Conservation (phyloP, 345 rosid species). For the Jatropha curcas region DNA sequence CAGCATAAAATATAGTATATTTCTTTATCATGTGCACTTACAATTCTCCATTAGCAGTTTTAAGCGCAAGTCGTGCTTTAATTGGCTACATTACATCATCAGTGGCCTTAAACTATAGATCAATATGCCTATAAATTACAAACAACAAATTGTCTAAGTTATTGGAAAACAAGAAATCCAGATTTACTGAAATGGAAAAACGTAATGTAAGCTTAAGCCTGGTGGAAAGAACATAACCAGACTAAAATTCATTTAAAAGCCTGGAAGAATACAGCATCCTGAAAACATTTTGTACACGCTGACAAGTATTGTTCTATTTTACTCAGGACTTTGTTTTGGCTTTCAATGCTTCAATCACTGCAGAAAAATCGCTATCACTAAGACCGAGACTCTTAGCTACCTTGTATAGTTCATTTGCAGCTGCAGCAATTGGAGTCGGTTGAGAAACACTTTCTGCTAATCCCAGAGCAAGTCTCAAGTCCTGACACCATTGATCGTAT, state of each 20-base stretch:
- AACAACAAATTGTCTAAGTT: background rate
- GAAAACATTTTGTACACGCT: too few species aligned
- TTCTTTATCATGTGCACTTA: too few species aligned
- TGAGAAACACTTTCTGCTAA: conserved; percentile 92
- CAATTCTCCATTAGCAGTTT: too few species aligned
- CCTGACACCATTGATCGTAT: conserved; percentile 44
- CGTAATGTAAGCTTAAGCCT: background rate
- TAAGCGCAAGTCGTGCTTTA: background rate
- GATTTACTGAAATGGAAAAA: background rate
- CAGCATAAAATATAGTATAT: too few species aligned
- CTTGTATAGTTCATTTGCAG: conserved; percentile 83
- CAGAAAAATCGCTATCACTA: conserved; percentile 85
- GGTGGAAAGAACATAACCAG: background rate
- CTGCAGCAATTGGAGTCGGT: conserved; percentile 86
- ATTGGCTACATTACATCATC: background rate
- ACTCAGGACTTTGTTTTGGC: conserved; percentile 37
- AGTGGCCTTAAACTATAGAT: background rate
- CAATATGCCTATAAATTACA: background rate
- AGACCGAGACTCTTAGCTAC: conserved; percentile 82
- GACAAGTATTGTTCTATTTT: background rate
- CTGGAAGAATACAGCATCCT: conserved; percentile 3
- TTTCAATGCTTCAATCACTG: conserved; percentile 84
- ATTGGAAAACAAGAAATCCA: background rate
- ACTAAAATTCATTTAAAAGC: background rate
- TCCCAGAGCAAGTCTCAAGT: conserved; percentile 81